Evolutionary conservation across 768 basidiomycete species (phyloP).

Genomic region (Mycena epipterygia): DNA sequence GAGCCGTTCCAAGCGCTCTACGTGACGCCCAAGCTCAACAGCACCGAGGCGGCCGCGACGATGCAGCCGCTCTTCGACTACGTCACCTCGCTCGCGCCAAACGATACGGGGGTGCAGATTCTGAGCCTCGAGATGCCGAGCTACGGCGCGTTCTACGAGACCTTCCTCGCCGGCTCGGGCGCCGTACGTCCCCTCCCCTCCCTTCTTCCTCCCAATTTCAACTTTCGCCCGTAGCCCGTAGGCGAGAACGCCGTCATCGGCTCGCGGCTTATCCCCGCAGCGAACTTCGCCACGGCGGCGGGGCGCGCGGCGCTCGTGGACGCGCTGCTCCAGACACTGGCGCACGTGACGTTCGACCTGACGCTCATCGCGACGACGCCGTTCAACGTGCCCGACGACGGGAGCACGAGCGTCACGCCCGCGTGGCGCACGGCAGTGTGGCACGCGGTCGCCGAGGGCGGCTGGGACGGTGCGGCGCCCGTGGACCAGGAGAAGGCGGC

Average conservation of each 20-base stretch:
- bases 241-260: slow-evolving; percentile 39
- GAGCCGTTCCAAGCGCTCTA: slow-evolving; percentile 41
- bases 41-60: slow-evolving; percentile 43
- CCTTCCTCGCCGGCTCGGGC: slow-evolving; percentile 39
- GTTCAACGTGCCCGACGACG: slow-evolving; percentile 40
- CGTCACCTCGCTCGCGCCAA: slow-evolving; percentile 28
- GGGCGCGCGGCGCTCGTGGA: slow-evolving; percentile 36
- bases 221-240: slow-evolving; percentile 33
- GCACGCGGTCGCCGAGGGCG: slow-evolving; percentile 41
- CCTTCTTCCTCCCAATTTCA: background rate
- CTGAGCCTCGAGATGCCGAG: slow-evolving; percentile 38
- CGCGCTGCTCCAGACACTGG: slow-evolving; percentile 37
- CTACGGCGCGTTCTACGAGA: slow-evolving; percentile 43
- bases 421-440: slow-evolving; percentile 47
- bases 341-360: slow-evolving; percentile 33
- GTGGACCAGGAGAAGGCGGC: slow-evolving; percentile 32
- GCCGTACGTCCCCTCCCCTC: slow-evolving; percentile 37
- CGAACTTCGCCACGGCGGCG: slow-evolving; percentile 37
- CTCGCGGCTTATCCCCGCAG: slow-evolving; percentile 44
- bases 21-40: slow-evolving; percentile 47
- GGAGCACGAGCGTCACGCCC: slow-evolving; percentile 40
- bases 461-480: slow-evolving; percentile 45
- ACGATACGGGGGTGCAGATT: slow-evolving; percentile 34
- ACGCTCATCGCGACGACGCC: slow-evolving; percentile 39
- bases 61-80: slow-evolving; percentile 44